These are phyloP conservation scores for Neoboletus subvelutipes DNA, from an alignment of 768 basidiomycete genomes.

Conservation along the genomic window DNA sequence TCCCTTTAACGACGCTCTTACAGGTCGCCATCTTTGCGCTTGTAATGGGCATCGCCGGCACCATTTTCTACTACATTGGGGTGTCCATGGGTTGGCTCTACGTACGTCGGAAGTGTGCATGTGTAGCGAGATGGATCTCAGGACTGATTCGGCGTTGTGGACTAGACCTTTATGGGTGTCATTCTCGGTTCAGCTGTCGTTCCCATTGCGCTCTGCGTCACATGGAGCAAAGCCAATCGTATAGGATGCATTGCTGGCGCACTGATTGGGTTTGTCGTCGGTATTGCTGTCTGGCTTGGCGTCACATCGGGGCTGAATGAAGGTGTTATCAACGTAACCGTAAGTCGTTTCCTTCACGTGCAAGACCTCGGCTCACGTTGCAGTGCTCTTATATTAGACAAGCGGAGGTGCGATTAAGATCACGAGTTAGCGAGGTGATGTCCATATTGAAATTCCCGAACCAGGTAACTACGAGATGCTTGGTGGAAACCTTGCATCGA, in stretches of 20 bases:
- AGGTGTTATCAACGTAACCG: constrained; percentile 68
- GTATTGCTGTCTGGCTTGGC: constrained; percentile 82
- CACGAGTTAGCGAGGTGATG: constrained; percentile 3
- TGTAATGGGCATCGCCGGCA: constrained; percentile 78
- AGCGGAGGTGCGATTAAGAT: constrained; percentile 47
- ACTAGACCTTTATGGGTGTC: constrained; percentile 84
- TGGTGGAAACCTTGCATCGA: constrained; percentile 85
- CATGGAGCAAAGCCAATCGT: constrained; percentile 85
- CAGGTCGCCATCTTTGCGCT: constrained; percentile 71
- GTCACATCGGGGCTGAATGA: constrained; percentile 70
- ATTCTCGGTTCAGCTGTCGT: constrained; percentile 83
- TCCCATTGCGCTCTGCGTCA: constrained; percentile 82
- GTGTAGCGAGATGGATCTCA: not conserved
- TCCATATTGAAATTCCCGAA: not conserved
- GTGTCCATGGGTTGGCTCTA: constrained; percentile 95
- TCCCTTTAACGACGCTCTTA: not conserved
- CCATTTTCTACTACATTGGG: constrained; percentile 88
- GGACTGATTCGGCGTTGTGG: not conserved
- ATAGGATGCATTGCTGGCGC: constrained; percentile 80
- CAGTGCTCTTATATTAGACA: constrained; percentile 32
- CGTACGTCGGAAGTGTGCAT: constrained; percentile 42
- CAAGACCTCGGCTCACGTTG: constrained; percentile 1
- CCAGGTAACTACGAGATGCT: constrained; percentile 69
- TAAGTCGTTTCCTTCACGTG: constrained; percentile 29
- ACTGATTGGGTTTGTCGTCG: constrained; percentile 64